Evolutionary conservation across 2,329 filamentous ascomycete species (phyloP).

Genomic region (Fusarium sp.): DNA sequence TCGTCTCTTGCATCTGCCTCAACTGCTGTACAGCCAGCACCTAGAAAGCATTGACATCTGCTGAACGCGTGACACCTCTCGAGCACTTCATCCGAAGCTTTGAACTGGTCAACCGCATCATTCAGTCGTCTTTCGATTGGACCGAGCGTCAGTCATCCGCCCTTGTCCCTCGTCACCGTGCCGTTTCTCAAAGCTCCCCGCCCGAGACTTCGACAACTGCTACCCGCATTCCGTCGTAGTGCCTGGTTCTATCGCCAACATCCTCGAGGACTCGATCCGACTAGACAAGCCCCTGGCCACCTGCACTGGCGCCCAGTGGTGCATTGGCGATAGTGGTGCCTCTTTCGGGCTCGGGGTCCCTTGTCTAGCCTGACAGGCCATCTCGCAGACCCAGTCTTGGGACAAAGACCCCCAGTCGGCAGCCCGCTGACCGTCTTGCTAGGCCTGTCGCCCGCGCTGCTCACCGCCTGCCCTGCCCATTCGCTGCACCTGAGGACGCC

Average conservation of each 20-base stretch:
- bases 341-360: slow-evolving; percentile 34
- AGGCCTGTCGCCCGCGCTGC: slow-evolving; percentile 34
- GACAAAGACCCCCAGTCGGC: slow-evolving; percentile 16
- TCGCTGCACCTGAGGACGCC: slow-evolving; percentile 29
- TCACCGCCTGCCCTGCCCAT: slow-evolving; percentile 46
- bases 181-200: slow-evolving; percentile 17
- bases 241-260: slow-evolving; percentile 10
- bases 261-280: slow-evolving; percentile 26
- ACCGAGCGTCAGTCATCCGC: slow-evolving; percentile 23
- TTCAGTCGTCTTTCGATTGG: slow-evolving; percentile 1
- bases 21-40: not conserved
- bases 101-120: slow-evolving; percentile 1
- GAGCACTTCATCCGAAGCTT: not conserved
- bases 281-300: slow-evolving; percentile 28
- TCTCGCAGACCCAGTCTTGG: slow-evolving; percentile 37
- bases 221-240: slow-evolving; percentile 1
- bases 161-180: slow-evolving; percentile 13
- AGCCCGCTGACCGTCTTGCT: slow-evolving; percentile 38
- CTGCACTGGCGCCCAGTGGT: slow-evolving; percentile 23
- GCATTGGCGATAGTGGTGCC: slow-evolving; percentile 29
- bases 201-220: slow-evolving; percentile 7
- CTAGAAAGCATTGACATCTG: not conserved
- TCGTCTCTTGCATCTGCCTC: not conserved
- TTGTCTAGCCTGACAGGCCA: slow-evolving; percentile 37
- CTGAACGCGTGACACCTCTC: not conserved